Evolutionary conservation across 208 protist genomes (phyloP).

Genomic region (Leishmania tarentolae): DNA sequence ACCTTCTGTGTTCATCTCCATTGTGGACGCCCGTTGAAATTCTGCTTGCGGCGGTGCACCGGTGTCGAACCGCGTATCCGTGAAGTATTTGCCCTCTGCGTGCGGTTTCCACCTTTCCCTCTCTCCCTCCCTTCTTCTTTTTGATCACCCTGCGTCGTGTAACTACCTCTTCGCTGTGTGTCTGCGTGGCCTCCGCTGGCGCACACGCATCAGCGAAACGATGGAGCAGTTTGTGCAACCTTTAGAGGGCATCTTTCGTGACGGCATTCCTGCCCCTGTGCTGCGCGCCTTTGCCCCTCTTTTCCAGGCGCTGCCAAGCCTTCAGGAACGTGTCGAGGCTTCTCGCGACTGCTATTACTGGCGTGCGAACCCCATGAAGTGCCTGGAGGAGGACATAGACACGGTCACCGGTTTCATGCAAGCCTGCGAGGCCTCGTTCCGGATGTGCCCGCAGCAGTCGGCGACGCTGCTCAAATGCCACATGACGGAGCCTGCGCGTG

Average conservation of each 20-base stretch:
- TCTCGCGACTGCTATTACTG: conserved; percentile 91
- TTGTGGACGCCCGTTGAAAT: neutral
- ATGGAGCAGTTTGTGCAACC: conserved; percentile 89
- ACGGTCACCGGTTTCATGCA: conserved; percentile 87
- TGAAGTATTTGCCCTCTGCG: neutral
- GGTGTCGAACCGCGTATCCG: neutral
- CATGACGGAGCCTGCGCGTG: conserved; percentile 89
- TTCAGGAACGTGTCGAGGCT: conserved; percentile 64
- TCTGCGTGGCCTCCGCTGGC: too few relatives aligned
- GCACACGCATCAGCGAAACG: neutral
- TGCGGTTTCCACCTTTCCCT: too few relatives aligned
- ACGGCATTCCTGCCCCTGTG: conserved; percentile 88
- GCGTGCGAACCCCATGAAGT: conserved; percentile 88
- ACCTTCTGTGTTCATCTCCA: neutral
- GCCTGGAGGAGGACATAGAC: conserved; percentile 80
- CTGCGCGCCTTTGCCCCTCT: conserved; percentile 88
- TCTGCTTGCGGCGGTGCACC: neutral
- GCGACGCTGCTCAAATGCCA: conserved; percentile 92
- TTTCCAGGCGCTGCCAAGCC: conserved; percentile 83
- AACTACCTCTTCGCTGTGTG: too few relatives aligned
- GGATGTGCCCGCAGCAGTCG: conserved; percentile 89
- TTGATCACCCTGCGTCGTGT: too few relatives aligned
- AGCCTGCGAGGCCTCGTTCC: conserved; percentile 86
- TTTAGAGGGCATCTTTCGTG: conserved; percentile 92
- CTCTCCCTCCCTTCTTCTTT: too few relatives aligned